These are phyloP conservation scores for Heliamphora exappendiculata DNA, from an alignment of 148 eudicot genomes.

Conservation along the genomic window DNA sequence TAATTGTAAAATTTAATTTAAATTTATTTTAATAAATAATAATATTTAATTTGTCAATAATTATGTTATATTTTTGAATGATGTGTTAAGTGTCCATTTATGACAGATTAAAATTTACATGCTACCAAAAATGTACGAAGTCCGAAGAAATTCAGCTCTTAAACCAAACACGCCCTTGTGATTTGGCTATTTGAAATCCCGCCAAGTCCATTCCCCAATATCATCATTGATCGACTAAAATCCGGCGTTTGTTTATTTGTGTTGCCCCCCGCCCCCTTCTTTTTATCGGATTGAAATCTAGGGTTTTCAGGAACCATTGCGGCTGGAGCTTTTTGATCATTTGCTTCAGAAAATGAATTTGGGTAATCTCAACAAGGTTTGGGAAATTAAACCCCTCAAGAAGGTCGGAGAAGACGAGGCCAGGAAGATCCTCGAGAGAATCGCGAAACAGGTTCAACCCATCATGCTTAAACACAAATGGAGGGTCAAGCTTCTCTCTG, in stretches of 20 bases:
- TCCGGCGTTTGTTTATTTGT: not conserved
- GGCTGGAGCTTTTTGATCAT: not conserved
- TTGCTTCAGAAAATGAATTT: conserved; percentile 30
- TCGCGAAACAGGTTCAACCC: conserved; percentile 88
- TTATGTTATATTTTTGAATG: no score
- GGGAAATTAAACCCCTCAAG: conserved; percentile 82
- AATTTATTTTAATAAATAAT: no score
- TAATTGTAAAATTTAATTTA: no score
- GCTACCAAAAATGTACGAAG: no score
- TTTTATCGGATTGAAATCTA: not conserved
- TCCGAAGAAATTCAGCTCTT: no score
- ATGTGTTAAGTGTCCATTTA: no score
- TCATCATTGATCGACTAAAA: not conserved
- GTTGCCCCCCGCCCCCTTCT: no score
- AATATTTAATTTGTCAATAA: no score
- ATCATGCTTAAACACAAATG: conserved; percentile 86
- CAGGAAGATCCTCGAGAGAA: conserved; percentile 44
- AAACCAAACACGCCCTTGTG: no score
- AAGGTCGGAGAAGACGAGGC: conserved; percentile 65
- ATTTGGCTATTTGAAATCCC: conserved; percentile 2
- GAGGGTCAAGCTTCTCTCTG: conserved; percentile 86
- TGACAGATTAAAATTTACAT: no score
- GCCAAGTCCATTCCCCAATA: not conserved
- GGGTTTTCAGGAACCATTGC: not conserved
- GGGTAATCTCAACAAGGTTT: conserved; percentile 74